Conservation (phyloP, 495 filamentous ascomycete genomes). For the Cudoniella acicularis region DNA sequence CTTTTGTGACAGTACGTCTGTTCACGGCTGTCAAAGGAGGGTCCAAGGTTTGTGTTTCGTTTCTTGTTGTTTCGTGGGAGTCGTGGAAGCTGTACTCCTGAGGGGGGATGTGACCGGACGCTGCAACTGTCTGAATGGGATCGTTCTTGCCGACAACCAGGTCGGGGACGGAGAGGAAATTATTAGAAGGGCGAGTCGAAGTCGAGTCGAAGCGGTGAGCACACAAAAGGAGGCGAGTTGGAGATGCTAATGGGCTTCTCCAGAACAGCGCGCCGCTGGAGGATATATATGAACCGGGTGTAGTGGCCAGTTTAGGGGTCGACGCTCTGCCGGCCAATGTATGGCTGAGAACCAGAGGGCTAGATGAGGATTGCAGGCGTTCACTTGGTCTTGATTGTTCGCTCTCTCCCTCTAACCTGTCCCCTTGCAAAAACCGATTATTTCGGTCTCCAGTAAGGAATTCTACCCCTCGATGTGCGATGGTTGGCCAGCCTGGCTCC, state of each 20-base stretch:
- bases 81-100: neutral
- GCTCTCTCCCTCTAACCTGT: neutral
- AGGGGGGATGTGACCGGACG: neutral
- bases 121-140: neutral
- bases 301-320: neutral
- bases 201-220: neutral
- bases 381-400: neutral
- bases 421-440: neutral
- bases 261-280: neutral
- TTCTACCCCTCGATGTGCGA: neutral
- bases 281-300: slow-evolving; percentile 3
- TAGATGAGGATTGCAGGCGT: slow-evolving; percentile 5
- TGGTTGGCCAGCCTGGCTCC: slow-evolving; percentile 1
- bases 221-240: neutral
- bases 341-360: slow-evolving; percentile 1
- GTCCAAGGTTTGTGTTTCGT: neutral
- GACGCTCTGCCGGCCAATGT: neutral
- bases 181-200: neutral
- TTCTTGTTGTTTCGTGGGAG: neutral
- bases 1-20: slow-evolving; percentile 1
- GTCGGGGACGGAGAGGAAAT: neutral
- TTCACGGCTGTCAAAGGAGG: neutral
- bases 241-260: neutral
- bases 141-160: neutral
- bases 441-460: slow-evolving; percentile 3